Conservation (phyloP, 805 yeast genomes). For the Komagataella mondaviorum region DNA sequence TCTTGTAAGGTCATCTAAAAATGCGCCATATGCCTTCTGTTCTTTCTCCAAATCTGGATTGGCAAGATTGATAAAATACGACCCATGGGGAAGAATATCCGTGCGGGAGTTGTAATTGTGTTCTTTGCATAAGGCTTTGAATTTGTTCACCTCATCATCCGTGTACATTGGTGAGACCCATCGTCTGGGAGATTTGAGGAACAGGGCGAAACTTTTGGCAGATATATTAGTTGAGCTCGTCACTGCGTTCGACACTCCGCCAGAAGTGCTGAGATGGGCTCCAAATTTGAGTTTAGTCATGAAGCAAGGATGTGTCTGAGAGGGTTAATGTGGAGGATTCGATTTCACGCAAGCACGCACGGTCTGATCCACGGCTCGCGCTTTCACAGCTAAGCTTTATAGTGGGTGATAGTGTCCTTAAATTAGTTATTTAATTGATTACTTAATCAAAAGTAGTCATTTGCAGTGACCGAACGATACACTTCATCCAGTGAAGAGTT, state of each 20-base stretch:
- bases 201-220: constrained; percentile 80
- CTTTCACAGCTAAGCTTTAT: too few relatives aligned
- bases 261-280: constrained; percentile 78
- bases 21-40: constrained; percentile 59
- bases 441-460: background rate
- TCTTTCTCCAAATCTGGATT: constrained; percentile 79
- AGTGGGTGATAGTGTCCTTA: background rate
- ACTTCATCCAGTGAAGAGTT: background rate
- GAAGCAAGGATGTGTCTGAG: background rate
- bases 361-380: too few relatives aligned
- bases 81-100: constrained; percentile 89
- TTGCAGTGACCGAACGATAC: background rate
- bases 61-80: constrained; percentile 85
- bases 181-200: constrained; percentile 77
- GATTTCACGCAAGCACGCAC: background rate
- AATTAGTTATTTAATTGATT: background rate
- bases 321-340: background rate
- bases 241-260: constrained; percentile 36
- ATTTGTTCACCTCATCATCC: constrained; percentile 52
- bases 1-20: constrained; percentile 74
- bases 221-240: constrained; percentile 33
- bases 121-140: constrained; percentile 47
- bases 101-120: constrained; percentile 59
- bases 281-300: constrained; percentile 47
- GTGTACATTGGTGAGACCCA: constrained; percentile 80